Percentiles rank a stretch among this genome's conserved stretches.
Evolutionary conservation across 1,139 yeast genomes (phyloP).

Genomic region (Debaryomyces subglobosus): DNA sequence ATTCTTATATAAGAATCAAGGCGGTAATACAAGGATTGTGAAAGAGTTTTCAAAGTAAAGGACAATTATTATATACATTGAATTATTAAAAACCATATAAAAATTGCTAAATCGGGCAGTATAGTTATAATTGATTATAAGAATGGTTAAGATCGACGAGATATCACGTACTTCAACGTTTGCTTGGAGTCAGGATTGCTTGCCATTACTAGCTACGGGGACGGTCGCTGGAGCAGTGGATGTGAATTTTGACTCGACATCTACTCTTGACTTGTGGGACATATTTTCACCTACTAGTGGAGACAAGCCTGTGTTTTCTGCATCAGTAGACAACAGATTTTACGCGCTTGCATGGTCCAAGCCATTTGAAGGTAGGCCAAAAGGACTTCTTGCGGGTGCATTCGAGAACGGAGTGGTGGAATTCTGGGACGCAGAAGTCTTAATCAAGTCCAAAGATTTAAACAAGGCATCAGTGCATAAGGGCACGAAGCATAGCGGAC

Average conservation of each 20-base stretch:
- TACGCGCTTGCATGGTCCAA: constrained; percentile 87
- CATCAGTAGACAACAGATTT: constrained; percentile 64
- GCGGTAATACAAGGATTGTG: constrained; percentile 5
- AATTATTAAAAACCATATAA: not conserved
- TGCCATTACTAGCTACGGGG: constrained; percentile 84
- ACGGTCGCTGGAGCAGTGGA: constrained; percentile 95
- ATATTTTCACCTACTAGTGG: constrained; percentile 51
- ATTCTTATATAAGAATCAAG: not conserved
- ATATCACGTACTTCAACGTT: constrained; percentile 86
- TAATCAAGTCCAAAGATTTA: constrained; percentile 43
- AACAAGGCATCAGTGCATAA: constrained; percentile 47
- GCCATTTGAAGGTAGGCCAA: constrained; percentile 55
- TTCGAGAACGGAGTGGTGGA: constrained; percentile 81
- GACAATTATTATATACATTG: constrained; percentile 3
- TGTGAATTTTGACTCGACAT: constrained; percentile 77
- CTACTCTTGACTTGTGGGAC: constrained; percentile 79
- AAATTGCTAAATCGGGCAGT: not conserved
- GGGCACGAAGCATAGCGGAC: constrained; percentile 65
- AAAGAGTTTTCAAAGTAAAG: constrained; percentile 4
- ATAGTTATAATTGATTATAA: constrained; percentile 1
- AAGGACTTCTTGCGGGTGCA: constrained; percentile 83
- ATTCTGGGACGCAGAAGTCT: constrained; percentile 66
- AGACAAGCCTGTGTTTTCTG: constrained; percentile 52
- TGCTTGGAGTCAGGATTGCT: constrained; percentile 85
- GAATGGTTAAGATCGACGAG: constrained; percentile 86